phyloP scores from a whole-genome alignment of 106 monocot genomes.

The Acorus gramineus region DNA sequence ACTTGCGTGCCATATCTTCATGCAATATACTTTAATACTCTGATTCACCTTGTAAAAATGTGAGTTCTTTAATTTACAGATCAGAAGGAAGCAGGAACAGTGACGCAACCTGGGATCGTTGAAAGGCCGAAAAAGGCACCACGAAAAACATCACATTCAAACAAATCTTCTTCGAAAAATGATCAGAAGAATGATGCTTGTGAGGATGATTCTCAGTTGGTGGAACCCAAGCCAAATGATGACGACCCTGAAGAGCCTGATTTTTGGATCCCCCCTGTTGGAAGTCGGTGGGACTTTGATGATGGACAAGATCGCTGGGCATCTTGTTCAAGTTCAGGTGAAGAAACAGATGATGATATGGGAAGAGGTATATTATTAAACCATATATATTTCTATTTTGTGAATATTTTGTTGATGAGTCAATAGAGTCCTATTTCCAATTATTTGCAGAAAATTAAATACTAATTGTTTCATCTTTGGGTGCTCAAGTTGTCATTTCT shows the following conservation, averaged over 20 bases:
- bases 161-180: constrained; percentile 10
- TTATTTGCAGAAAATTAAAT: no score
- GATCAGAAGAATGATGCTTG: constrained; percentile 10
- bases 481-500: no score
- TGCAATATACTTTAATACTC: no score
- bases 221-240: constrained; percentile 6
- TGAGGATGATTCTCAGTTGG: constrained; percentile 3
- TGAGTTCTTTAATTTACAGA: constrained; percentile 19
- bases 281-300: constrained; percentile 84
- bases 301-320: constrained; percentile 82
- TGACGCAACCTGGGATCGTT: constrained; percentile 8
- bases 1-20: no score
- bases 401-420: no score
- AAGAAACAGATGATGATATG: constrained; percentile 23
- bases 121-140: constrained; percentile 13
- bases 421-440: no score
- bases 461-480: no score
- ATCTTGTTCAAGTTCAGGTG: constrained; percentile 11
- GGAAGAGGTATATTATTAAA: constrained; percentile 19
- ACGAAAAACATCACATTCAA: constrained; percentile 5
- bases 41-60: no score
- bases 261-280: constrained; percentile 88
- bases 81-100: constrained; percentile 34
- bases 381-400: no score
- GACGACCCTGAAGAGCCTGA: constrained; percentile 41